Evolutionary conservation across 495 filamentous ascomycete species (phyloP).

Genomic region (Aspergillus affinis): DNA sequence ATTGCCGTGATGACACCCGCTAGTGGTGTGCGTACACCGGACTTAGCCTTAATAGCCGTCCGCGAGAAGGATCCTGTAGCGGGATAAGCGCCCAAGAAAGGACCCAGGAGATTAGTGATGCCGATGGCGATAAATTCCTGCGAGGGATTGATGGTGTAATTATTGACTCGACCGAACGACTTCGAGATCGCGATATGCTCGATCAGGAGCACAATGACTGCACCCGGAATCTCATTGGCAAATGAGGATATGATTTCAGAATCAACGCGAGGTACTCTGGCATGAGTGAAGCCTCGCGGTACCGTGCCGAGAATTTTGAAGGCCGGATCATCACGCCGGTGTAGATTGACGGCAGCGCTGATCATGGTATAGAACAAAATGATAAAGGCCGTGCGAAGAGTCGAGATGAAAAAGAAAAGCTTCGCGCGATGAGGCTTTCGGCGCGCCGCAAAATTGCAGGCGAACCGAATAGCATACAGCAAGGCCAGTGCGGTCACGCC

Average conservation of each 20-base stretch:
- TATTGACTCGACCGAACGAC: slow-evolving; percentile 94
- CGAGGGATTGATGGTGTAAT: slow-evolving; percentile 96
- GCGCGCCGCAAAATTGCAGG: slow-evolving; percentile 63
- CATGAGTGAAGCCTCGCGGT: slow-evolving; percentile 80
- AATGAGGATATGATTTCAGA: slow-evolving; percentile 61
- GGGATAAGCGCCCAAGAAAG: slow-evolving; percentile 92
- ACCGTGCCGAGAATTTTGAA: slow-evolving; percentile 75
- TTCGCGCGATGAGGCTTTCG: slow-evolving; percentile 68
- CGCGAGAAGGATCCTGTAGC: slow-evolving; percentile 98
- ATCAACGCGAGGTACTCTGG: slow-evolving; percentile 68
- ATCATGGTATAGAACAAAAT: slow-evolving; percentile 93
- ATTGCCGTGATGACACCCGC: slow-evolving; percentile 87
- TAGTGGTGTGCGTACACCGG: slow-evolving; percentile 90
- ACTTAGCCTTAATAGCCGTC: slow-evolving; percentile 97
- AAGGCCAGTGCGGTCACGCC: slow-evolving; percentile 81
- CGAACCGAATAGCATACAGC: slow-evolving; percentile 77
- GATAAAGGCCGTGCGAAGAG: slow-evolving; percentile 86
- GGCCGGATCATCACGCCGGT: slow-evolving; percentile 44
- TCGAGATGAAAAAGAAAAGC: slow-evolving; percentile 83
- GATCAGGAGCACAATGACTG: slow-evolving; percentile 91
- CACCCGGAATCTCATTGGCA: slow-evolving; percentile 64
- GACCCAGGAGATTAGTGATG: slow-evolving; percentile 85
- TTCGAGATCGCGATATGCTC: slow-evolving; percentile 97
- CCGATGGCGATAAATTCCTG: slow-evolving; percentile 97
- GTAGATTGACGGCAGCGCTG: slow-evolving; percentile 76